Base-by-base conservation (phyloP, 345 rosid genomes). In the Capsella bursapastoris region DNA sequence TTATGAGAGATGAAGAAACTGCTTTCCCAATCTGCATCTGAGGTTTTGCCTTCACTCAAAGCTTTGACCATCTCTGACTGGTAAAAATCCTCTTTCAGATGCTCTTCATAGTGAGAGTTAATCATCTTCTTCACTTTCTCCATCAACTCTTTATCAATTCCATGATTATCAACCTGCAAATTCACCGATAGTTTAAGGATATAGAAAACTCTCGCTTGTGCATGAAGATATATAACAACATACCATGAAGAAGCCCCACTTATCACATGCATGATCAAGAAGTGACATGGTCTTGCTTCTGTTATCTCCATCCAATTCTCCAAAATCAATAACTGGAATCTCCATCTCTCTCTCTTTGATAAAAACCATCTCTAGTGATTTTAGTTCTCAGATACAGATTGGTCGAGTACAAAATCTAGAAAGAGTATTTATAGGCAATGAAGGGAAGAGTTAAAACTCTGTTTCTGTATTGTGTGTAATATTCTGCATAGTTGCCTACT, bases 241-340 rank as follows among this genome's bases (percentile, higher is more conserved):
- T 64, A 92, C 97, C 98, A 82, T 86, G 76, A 90, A 86, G 84
- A 83, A 90, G 25, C 98, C 97, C 93, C 92, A 89, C 72, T 90
- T 84, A 83, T 86, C 89, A 67, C 97, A 90, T 65, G 96, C 98
- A 73, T 89, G 82, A 27, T 89, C 87, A 67, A 93, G 93, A 72
- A 69, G 77, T 14, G 88, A 83, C 95, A 89, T 82, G 10, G 86
- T 85, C 64, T 84, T 78, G 86, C 78, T 74, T 78, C 84, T 85
- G 58, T 83, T 85, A 67, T 86, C 88, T 10, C 97, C 93, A 58
- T 84, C 79, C 28, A 90, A 80, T 47, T 89, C 85, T 51, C 82
- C 75, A 28, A 93, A 82, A 84, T 90, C 85, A 32, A 89, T 86
- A 35, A 83, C 64, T 10, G 91, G 95, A 69, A 88, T 86, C 80